These are phyloP conservation scores for Pseudogymnoascus sp. DNA, from an alignment of 2,329 filamentous ascomycete genomes.

Conservation along the genomic window DNA sequence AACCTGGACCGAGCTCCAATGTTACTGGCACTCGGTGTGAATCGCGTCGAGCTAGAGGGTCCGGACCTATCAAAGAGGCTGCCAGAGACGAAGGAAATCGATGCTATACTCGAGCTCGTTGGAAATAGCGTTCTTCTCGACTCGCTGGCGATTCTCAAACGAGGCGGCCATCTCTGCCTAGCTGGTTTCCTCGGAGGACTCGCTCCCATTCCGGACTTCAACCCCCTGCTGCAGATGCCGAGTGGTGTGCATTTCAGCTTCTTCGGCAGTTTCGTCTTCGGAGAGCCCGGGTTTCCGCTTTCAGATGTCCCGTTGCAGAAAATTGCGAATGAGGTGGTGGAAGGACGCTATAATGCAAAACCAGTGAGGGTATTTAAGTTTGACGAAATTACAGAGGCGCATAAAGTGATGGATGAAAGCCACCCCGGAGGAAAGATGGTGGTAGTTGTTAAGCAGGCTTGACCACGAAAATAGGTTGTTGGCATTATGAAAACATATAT, in stretches of 20 bases:
- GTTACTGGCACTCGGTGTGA: constrained; percentile 14
- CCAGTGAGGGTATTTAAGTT: background rate
- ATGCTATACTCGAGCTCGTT: constrained; percentile 15
- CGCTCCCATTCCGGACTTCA: constrained; percentile 14
- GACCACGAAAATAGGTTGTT: background rate
- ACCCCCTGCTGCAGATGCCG: constrained; percentile 15
- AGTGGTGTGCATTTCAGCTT: constrained; percentile 19
- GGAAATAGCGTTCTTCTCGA: constrained; percentile 18
- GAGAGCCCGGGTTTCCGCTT: constrained; percentile 14
- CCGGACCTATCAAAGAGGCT: constrained; percentile 9
- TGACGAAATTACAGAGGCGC: background rate
- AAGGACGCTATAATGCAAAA: constrained; percentile 14
- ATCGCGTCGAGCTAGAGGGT: constrained; percentile 13
- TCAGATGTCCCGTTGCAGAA: constrained; percentile 15
- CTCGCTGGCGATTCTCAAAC: constrained; percentile 14
- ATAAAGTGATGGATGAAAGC: background rate
- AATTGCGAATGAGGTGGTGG: constrained; percentile 14
- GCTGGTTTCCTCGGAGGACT: constrained; percentile 21
- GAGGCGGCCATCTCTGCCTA: constrained; percentile 16
- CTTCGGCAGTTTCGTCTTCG: constrained; percentile 16
- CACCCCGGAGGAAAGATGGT: background rate
- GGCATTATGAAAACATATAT: background rate
- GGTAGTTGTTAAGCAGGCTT: background rate
- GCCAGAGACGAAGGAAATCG: constrained; percentile 9
- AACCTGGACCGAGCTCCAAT: constrained; percentile 7